These are phyloP conservation scores for Diplodia mutila DNA, from an alignment of 2,329 filamentous ascomycete species.

Conservation along the genomic window DNA sequence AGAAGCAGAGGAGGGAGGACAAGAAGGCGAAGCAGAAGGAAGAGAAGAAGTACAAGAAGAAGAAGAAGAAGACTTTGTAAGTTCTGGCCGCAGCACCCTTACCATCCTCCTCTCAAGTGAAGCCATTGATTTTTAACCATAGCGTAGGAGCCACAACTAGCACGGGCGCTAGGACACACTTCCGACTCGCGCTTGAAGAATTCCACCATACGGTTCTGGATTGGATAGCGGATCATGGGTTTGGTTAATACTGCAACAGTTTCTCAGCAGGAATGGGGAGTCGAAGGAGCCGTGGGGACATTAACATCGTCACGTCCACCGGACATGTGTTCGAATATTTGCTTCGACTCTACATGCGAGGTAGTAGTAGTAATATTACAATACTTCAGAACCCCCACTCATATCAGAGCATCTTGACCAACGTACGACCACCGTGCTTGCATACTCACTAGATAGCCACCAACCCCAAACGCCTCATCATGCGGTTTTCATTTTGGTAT, in stretches of 20 bases:
- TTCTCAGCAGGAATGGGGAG: background rate
- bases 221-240: background rate
- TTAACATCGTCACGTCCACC: background rate
- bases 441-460: background rate
- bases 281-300: background rate
- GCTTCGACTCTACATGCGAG: no score
- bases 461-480: slow-evolving; percentile 10
- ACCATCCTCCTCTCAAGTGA: background rate
- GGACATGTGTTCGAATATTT: background rate
- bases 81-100: background rate
- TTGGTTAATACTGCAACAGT: background rate
- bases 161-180: background rate
- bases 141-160: background rate
- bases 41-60: background rate
- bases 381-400: background rate
- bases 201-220: background rate
- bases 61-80: background rate
- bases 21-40: background rate
- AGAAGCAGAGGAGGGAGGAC: background rate
- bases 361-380: background rate
- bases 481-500: background rate
- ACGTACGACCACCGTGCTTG: background rate
- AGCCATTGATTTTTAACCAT: background rate
- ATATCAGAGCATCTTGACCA: background rate
- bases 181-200: background rate